Conservation (phyloP, 305 asterid species). For the Fraxinus nigra region DNA sequence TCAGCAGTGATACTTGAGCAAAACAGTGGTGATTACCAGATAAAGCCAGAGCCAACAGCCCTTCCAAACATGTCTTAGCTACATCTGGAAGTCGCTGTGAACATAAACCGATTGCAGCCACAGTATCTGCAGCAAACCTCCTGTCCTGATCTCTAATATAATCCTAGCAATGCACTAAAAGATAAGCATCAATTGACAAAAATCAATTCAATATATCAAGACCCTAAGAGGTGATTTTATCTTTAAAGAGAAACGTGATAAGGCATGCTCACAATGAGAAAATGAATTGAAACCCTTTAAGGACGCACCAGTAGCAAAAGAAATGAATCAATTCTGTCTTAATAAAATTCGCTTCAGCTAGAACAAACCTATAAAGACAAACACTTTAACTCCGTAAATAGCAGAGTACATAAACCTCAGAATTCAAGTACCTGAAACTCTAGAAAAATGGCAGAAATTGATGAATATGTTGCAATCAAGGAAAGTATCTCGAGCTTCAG, state of each 20-base stretch:
- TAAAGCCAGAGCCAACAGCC: slow-evolving; percentile 64
- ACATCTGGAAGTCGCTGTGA: slow-evolving; percentile 71
- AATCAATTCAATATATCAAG: slow-evolving; percentile 23
- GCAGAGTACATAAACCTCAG: slow-evolving; percentile 5
- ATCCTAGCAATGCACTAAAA: slow-evolving; percentile 55
- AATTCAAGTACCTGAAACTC: slow-evolving; percentile 81
- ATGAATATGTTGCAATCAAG: slow-evolving; percentile 65
- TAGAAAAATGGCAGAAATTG: slow-evolving; percentile 68
- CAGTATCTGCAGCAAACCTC: slow-evolving; percentile 91
- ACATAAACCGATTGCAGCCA: slow-evolving; percentile 89
- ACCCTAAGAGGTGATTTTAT: neutral
- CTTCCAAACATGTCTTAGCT: slow-evolving; percentile 76
- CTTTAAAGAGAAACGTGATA: neutral
- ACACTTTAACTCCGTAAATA: slow-evolving; percentile 3
- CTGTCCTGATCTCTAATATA: slow-evolving; percentile 92
- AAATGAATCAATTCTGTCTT: neutral
- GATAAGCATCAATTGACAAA: slow-evolving; percentile 28
- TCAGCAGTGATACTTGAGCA: slow-evolving; percentile 19
- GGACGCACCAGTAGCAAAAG: slow-evolving; percentile 10
- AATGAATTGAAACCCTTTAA: slow-evolving; percentile 11
- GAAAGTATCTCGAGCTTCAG: slow-evolving; percentile 95
- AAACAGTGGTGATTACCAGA: slow-evolving; percentile 51
- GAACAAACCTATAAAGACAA: slow-evolving; percentile 5
- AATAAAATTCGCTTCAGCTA: slow-evolving; percentile 2
- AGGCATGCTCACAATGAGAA: slow-evolving; percentile 8